Evolutionary conservation across 2,329 filamentous ascomycete genomes (phyloP), one percentile per base, ranked within the genome.

Genomic region (Microdochium bolleyi): DNA sequence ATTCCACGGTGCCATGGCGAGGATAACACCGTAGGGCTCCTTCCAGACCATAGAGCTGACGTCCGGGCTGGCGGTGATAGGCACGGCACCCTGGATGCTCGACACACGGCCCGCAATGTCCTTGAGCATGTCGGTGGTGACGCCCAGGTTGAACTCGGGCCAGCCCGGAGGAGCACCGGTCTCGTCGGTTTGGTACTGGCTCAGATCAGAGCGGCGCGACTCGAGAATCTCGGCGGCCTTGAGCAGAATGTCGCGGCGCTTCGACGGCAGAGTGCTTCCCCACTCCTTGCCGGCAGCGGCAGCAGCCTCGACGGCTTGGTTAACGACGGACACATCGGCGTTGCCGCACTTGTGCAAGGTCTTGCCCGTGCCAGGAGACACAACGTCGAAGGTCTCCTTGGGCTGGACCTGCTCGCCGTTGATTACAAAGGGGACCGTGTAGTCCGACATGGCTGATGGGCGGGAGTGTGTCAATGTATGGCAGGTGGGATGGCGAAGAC

Each of bases 1-100:
- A 41, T 76, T 75, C 70, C 85, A 88, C 5, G 85, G 84, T 4
- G 82, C 84, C 61, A 88, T 87, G 5, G 76, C 80, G 48, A 87
- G 67, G 25, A 85, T 73, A 9, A 87, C 84, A 2, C 85, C 85
- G 59, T 79, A 84, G 1, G 85, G 84, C 65, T 88, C 83, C 64
- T 83, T 85, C 57, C 80, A 72, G 3, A 89, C 69, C 56, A 88
- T 70, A 0, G 82, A 82, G 30, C 70, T 73, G 30, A 75, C 73
- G 0, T 75, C 79, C 46, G 79, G 73, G 9, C 76, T 56, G 4
- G 55, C 57, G 0, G 63, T 62, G 2, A 58, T 56, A 3, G 69
- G 67, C 16, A 71, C 62, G 21, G 55, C 62, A 24, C 67, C 71
- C 48, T 56, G 54, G 34, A 70, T 59, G 10, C 55, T 61, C n/a